A percentile compares a stretch with the other conserved stretches of the same genome.
These are phyloP conservation scores for Arctium minus DNA, from an alignment of 129 eudicot species.

Conservation along the genomic window DNA sequence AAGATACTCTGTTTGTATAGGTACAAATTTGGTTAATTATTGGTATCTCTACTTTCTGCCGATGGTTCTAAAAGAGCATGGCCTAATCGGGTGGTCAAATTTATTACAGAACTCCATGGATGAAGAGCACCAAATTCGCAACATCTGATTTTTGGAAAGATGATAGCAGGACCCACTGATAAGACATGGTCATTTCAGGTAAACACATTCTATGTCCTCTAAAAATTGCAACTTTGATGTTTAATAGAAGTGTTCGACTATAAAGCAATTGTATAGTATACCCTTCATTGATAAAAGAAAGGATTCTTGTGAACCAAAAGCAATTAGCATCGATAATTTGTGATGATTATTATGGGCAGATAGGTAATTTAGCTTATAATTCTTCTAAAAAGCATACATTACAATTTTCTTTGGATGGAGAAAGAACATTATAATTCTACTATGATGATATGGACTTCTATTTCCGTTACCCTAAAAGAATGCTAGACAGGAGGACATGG, in stretches of 20 bases:
- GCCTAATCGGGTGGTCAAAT: constrained; percentile 17
- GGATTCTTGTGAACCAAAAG: not conserved
- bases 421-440: not conserved
- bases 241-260: not conserved
- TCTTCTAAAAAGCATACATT: not conserved
- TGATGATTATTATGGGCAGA: not conserved
- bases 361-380: not conserved
- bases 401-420: not conserved
- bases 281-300: not conserved
- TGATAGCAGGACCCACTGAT: not conserved
- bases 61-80: not conserved
- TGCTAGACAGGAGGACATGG: too few relatives aligned
- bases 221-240: not conserved
- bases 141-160: constrained; percentile 16
- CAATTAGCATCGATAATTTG: not conserved
- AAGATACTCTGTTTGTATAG: constrained; percentile 16
- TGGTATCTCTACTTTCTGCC: not conserved
- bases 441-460: not conserved
- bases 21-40: constrained; percentile 15
- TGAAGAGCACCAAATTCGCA: constrained; percentile 12
- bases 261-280: not conserved
- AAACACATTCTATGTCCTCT: not conserved
- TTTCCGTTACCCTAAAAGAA: not conserved
- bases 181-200: constrained; percentile 17
- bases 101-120: constrained; percentile 19